Evolutionary conservation across 495 filamentous ascomycete species (phyloP).

Genomic region (Staphylotrichum tortipilum): DNA sequence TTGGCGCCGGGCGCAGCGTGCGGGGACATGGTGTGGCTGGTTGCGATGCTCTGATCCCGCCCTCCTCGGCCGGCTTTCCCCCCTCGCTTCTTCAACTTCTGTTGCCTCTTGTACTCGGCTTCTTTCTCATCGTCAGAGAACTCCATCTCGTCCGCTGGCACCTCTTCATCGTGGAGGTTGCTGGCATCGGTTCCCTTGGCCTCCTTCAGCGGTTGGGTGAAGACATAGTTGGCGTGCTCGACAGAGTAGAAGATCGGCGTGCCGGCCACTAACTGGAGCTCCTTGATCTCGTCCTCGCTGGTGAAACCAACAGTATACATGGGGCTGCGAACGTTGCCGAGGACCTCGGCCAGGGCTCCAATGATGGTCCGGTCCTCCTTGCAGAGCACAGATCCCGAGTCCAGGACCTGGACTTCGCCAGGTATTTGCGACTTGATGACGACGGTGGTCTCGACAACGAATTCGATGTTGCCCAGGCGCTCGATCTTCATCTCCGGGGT

Average conservation of each 20-base stretch:
- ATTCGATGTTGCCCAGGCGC: slow-evolving; percentile 62
- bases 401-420: slow-evolving; percentile 75
- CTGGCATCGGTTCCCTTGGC: slow-evolving; percentile 85
- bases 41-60: slow-evolving; percentile 11
- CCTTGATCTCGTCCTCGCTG: slow-evolving; percentile 54
- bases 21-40: slow-evolving; percentile 28
- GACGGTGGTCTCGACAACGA: slow-evolving; percentile 63
- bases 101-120: slow-evolving; percentile 60
- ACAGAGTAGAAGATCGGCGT: slow-evolving; percentile 69
- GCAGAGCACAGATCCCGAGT: slow-evolving; percentile 75
- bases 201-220: slow-evolving; percentile 68
- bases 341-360: slow-evolving; percentile 68
- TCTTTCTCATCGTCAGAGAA: slow-evolving; percentile 96
- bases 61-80: slow-evolving; percentile 4
- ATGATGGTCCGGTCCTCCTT: slow-evolving; percentile 64
- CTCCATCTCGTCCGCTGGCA: slow-evolving; percentile 75
- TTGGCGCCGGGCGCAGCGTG: slow-evolving; percentile 8
- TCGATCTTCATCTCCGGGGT: slow-evolving; percentile 67
- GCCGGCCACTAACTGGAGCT: slow-evolving; percentile 54
- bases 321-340: slow-evolving; percentile 76
- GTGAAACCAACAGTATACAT: slow-evolving; percentile 69
- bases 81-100: slow-evolving; percentile 53
- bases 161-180: slow-evolving; percentile 88
- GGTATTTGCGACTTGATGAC: slow-evolving; percentile 72
- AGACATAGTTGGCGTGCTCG: slow-evolving; percentile 65